These are phyloP conservation scores for Pseudocercospora vitis DNA, from an alignment of 2,329 filamentous ascomycete species.

Conservation along the genomic window DNA sequence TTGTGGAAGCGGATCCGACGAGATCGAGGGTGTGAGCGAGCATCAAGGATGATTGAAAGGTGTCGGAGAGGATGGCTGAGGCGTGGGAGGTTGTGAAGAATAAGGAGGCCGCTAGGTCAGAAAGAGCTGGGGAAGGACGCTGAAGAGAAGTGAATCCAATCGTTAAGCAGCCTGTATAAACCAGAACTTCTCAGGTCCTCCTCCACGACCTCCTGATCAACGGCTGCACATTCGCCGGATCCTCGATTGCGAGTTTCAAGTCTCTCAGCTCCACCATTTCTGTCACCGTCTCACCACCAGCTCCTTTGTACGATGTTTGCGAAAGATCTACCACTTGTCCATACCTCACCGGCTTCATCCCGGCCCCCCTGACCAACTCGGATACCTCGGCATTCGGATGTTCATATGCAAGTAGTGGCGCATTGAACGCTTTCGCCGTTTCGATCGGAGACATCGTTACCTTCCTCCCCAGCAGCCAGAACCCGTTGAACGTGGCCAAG, in stretches of 20 bases:
- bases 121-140: no score
- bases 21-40: no score
- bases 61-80: no score
- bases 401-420: conserved; percentile 19
- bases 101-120: no score
- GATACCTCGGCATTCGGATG: conserved; percentile 21
- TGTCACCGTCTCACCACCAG: not conserved
- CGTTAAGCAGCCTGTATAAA: no score
- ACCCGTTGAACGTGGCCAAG: conserved; percentile 13
- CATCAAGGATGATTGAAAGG: no score
- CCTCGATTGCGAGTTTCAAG: conserved; percentile 18
- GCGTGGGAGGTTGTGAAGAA: no score
- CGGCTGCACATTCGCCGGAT: conserved; percentile 23
- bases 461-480: conserved; percentile 19
- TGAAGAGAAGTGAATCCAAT: no score
- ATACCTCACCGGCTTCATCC: conserved; percentile 21
- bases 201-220: not conserved
- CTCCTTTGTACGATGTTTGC: conserved; percentile 8
- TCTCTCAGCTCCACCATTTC: conserved; percentile 18
- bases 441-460: conserved; percentile 22
- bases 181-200: no score
- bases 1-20: no score
- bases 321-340: conserved; percentile 13
- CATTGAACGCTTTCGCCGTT: conserved; percentile 24
- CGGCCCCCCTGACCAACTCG: conserved; percentile 19